Base-by-base conservation (phyloP, 306 rosid species). In the Rosa chinensis region DNA sequence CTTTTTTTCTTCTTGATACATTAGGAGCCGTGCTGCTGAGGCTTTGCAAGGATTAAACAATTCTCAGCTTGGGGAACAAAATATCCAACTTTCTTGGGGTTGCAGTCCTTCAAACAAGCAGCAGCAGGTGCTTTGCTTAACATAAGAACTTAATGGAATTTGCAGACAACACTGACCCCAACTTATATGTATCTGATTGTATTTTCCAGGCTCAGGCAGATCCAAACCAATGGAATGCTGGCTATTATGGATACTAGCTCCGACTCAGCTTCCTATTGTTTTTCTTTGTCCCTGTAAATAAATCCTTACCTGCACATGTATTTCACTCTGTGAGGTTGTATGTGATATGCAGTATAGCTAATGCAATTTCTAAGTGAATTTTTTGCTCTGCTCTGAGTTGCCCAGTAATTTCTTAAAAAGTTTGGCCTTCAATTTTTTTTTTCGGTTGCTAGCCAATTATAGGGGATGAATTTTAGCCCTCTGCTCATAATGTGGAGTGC, bases 71-170 rank as follows among this genome's bases (percentile, higher is more conserved):
- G 99, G 99, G 59, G 98, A 94, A 75, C 98, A 92, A 80, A 95
- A 81, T 63, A 93, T 95, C 40, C 90, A 98, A 20, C 96, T 95
- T 66, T 92, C 99, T 59, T 95, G 99, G 99, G 99, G 99, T 45
- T 98, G 98, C 18, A 95, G 97, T 79, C 99, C 97, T 84, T 69
- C 99, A 52, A 95, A 91, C 89, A 95, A 95, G 83, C 98, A 89
- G 97, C 98, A 90, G 35, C 35, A 2, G 98, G 99, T 92, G 45
- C 18, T 63, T 21, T 44, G 28, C 42, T 40, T 55, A 53, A 37
- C 43, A n/a, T 42, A 17, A 1, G 8, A 42, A 23, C 21, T 55
- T 32, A 1, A 1, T 32, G 35, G 17, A 16, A 37, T 55, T 16
- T 14, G 8, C 20, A 6, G 21, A 63, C 68, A 7, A n/a, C 8